Evolutionary conservation across 2,329 filamentous ascomycete genomes (phyloP), one percentile per base, ranked within the genome.

Genomic region (Eutypella sp.): DNA sequence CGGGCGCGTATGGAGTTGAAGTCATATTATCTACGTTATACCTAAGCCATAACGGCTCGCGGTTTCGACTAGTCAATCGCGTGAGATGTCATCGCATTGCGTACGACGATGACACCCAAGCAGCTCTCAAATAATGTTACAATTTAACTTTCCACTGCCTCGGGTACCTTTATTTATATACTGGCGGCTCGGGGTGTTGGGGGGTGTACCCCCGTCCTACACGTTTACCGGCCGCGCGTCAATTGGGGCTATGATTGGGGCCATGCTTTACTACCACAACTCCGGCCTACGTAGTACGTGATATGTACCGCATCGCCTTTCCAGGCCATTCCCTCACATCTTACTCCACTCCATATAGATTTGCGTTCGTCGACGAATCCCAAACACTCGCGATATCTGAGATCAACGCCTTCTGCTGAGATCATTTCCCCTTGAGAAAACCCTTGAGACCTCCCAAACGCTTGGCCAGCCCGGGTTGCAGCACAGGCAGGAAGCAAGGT

Each of bases 191-290:
- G n/a, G n/a, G n/a, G n/a, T n/a, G n/a, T n/a, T n/a, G n/a, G n/a
- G n/a, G 19, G 36, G 15, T 24, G 5, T 15, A 33, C 29, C 36
- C 36, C 36, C 19, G 36, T 23, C 19, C 15, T 23, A 6, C 20
- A 39, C 36, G 36, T 39, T 39, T 39, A n/a, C 19, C 19, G 36
- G 36, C 36, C 36, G 36, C 36, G 36, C 36, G 36, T 39, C 36
- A 39, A 16, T 18, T 37, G 34, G 34, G 34, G 34, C 34, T 13
- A 19, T 11, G n/a, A 22, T 33, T 33, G 29, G 29, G 29, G 29
- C 29, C 29, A 33, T 33, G 29, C 29, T n/a, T n/a, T n/a, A n/a
- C n/a, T n/a, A n/a, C n/a, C n/a, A n/a, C n/a, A n/a, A n/a, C n/a
- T n/a, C n/a, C n/a, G n/a, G n/a, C n/a, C n/a, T n/a, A n/a, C n/a